These are phyloP conservation scores for Aegilops bicornis DNA, from an alignment of 176 grass and related monocot genomes.

Conservation along the genomic window DNA sequence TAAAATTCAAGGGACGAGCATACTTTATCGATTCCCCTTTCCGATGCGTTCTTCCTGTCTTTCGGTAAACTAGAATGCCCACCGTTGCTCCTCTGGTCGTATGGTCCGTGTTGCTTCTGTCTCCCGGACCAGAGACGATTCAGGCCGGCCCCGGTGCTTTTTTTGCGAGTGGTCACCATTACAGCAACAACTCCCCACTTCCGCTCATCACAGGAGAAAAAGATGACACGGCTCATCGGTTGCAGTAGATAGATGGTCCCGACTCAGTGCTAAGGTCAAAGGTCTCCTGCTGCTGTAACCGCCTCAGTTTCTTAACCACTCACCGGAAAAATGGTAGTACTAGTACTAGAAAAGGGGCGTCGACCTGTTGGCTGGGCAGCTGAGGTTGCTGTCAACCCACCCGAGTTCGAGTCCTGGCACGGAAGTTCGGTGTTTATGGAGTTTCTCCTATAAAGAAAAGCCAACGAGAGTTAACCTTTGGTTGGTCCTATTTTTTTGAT, in stretches of 20 bases:
- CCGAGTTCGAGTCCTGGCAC: too few relatives aligned
- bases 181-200: constrained; percentile 9
- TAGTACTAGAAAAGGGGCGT: too few relatives aligned
- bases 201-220: background rate
- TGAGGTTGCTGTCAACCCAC: too few relatives aligned
- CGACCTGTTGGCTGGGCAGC: too few relatives aligned
- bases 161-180: constrained; percentile 16
- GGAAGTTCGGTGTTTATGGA: too few relatives aligned
- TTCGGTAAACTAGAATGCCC: background rate
- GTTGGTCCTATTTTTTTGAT: too few relatives aligned
- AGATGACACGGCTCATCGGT: background rate
- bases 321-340: background rate
- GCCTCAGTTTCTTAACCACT: background rate
- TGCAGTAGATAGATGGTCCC: background rate
- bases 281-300: background rate
- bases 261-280: constrained; percentile 14
- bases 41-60: background rate
- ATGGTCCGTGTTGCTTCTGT: background rate
- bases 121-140: constrained; percentile 8
- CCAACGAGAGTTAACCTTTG: too few relatives aligned
- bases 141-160: background rate
- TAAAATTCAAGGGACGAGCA: background rate
- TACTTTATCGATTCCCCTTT: background rate
- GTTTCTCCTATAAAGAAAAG: too few relatives aligned
- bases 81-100: background rate